A percentile compares a stretch with the other conserved stretches of the same genome.
Evolutionary conservation across 1,139 yeast species (phyloP).

Genomic region (Taphrina flavorubra): DNA sequence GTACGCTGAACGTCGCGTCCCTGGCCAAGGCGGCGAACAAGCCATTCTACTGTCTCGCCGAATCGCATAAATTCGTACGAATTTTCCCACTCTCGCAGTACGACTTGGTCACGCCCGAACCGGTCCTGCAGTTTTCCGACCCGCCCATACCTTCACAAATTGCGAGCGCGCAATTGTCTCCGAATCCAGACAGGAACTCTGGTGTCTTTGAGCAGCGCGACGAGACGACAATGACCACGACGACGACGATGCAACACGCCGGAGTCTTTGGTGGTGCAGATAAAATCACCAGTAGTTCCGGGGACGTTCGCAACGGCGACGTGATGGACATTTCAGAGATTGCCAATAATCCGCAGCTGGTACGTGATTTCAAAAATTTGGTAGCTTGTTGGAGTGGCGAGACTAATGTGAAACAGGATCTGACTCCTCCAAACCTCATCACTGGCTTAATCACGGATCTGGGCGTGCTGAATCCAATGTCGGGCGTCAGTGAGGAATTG

Average conservation of each 20-base stretch:
- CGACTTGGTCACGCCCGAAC: slow-evolving; percentile 68
- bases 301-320: slow-evolving; percentile 38
- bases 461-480: slow-evolving; percentile 88
- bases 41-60: slow-evolving; percentile 93
- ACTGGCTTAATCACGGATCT: slow-evolving; percentile 95
- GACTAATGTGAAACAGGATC: slow-evolving; percentile 61
- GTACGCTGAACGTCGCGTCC: slow-evolving; percentile 93
- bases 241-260: not conserved
- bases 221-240: too few species aligned
- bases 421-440: slow-evolving; percentile 93
- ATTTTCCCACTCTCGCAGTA: slow-evolving; percentile 92
- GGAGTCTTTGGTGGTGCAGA: not conserved
- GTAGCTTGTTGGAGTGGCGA: too few species aligned
- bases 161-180: slow-evolving; percentile 43
- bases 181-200: not conserved
- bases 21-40: slow-evolving; percentile 87
- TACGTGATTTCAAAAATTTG: not conserved
- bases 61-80: slow-evolving; percentile 89
- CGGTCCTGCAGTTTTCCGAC: slow-evolving; percentile 52
- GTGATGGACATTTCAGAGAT: slow-evolving; percentile 49
- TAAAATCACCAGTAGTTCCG: slow-evolving; percentile 31
- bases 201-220: not conserved
- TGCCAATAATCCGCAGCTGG: slow-evolving; percentile 54
- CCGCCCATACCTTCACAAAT: slow-evolving; percentile 46
- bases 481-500: slow-evolving; percentile 96